Conservation (phyloP, 2,329 filamentous ascomycete genomes). For the Botrytis galanthina region DNA sequence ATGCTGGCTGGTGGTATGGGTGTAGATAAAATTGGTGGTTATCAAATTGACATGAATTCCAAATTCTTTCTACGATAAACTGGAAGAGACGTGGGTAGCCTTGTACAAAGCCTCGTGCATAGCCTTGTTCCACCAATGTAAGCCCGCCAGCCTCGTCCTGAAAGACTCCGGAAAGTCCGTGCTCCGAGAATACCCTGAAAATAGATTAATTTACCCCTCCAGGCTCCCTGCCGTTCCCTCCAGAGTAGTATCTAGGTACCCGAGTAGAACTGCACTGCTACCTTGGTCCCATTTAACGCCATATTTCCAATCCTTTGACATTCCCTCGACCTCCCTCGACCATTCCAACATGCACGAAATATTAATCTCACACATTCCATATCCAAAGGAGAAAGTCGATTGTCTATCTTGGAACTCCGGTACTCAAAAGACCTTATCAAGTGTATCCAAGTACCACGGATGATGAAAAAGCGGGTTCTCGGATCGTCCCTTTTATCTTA, state of each 20-base stretch:
- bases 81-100: not conserved
- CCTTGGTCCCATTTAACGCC: not conserved
- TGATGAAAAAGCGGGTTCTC: not conserved
- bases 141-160: not conserved
- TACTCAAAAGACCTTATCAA: not conserved
- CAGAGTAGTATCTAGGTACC: too few relatives aligned
- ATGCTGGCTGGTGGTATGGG: not conserved
- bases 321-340: not conserved
- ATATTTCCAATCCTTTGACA: not conserved
- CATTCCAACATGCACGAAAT: not conserved
- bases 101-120: not conserved
- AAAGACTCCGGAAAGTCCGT: not conserved
- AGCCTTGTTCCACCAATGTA: not conserved
- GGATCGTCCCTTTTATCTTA: not conserved
- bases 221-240: too few relatives aligned
- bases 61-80: not conserved
- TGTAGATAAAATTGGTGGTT: not conserved
- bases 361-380: not conserved
- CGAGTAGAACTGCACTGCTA: too few relatives aligned
- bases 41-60: not conserved
- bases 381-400: constrained; percentile 2
- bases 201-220: not conserved
- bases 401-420: not conserved
- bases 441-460: not conserved
- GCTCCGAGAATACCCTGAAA: not conserved